A percentile compares a stretch with the other conserved stretches of the same genome.
phyloP scores from a whole-genome alignment of 768 basidiomycete genomes.

The Mycena crocata region DNA sequence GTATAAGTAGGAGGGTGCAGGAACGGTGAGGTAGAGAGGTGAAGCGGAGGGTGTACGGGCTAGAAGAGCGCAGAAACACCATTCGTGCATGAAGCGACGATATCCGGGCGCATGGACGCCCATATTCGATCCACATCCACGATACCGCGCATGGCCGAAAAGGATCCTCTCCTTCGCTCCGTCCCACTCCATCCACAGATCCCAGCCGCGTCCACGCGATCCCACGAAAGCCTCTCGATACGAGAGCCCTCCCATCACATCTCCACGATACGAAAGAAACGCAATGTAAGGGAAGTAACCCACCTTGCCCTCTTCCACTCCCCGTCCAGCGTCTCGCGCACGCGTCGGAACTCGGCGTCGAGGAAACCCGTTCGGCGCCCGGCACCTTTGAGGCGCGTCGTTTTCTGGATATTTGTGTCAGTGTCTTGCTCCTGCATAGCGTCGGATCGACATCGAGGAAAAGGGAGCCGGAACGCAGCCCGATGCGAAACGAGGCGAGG shows the following conservation, averaged over 20 bases:
- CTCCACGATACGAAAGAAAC: not conserved
- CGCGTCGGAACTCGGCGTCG: conserved; percentile 57
- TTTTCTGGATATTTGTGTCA: conserved; percentile 13
- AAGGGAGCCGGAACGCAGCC: not conserved
- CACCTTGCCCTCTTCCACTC: conserved; percentile 49
- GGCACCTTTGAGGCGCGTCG: conserved; percentile 35
- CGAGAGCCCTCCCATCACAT: too few species aligned
- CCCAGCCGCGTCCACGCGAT: too few species aligned
- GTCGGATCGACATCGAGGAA: not conserved
- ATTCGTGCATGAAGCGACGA: too few species aligned
- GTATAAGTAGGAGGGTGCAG: not conserved
- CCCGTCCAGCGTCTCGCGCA: conserved; percentile 54
- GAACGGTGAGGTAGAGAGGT: not conserved
- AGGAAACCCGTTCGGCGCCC: conserved; percentile 48
- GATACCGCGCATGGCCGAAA: too few species aligned
- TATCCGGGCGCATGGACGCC: too few species aligned
- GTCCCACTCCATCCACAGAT: too few species aligned
- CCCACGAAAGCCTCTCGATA: too few species aligned
- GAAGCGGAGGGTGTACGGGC: not conserved
- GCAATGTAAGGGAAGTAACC: not conserved
- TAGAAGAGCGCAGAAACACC: not conserved
- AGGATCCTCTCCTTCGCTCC: too few species aligned
- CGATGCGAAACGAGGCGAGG: not conserved
- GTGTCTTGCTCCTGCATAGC: not conserved
- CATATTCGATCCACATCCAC: too few species aligned